Conservation (phyloP, 2,329 filamentous ascomycete species). For the Aciculosporium take region DNA sequence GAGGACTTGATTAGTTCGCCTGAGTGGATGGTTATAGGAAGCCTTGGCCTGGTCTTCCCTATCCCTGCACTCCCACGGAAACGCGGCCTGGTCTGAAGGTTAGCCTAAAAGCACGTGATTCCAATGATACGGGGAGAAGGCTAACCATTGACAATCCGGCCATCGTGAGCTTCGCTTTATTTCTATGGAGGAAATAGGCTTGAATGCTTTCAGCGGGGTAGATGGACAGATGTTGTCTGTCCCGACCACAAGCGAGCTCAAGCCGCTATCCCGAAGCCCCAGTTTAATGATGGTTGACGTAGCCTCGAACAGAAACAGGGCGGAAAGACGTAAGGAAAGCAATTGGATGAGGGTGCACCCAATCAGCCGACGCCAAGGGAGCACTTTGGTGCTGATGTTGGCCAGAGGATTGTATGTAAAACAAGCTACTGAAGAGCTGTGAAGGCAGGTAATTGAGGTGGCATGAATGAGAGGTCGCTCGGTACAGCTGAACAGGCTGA, state of each 20-base stretch:
- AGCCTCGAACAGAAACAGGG: neutral
- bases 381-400: neutral
- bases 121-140: neutral
- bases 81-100: constrained; percentile 14
- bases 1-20: constrained; percentile 29
- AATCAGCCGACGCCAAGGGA: neutral
- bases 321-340: neutral
- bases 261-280: neutral
- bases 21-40: constrained; percentile 34
- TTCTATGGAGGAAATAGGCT: neutral
- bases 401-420: neutral
- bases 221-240: neutral
- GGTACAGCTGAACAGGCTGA: neutral
- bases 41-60: constrained; percentile 35
- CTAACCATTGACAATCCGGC: neutral
- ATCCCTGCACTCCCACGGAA: constrained; percentile 38
- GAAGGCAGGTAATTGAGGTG: neutral
- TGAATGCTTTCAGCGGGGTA: neutral
- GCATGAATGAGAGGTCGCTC: neutral
- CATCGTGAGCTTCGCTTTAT: neutral
- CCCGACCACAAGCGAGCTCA: neutral
- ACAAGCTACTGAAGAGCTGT: neutral
- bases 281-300: neutral
- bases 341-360: neutral
- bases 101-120: neutral